These are phyloP conservation scores for Chaetomiaceae sp. DNA, from an alignment of 2,329 filamentous ascomycete species.

Conservation along the genomic window DNA sequence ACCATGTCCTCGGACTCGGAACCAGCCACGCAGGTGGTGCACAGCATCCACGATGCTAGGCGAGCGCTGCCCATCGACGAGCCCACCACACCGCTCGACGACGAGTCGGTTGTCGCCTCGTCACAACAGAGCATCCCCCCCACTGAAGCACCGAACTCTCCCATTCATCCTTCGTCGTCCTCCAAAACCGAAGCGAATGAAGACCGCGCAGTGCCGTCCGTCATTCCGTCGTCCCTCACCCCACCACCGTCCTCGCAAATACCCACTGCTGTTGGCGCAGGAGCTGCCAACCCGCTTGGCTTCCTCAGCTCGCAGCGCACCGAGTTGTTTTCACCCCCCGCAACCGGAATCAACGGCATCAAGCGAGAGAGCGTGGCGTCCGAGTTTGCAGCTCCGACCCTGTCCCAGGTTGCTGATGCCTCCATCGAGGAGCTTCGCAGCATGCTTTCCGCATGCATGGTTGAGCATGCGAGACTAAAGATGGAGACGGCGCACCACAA, in stretches of 20 bases:
- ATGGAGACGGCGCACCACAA: slow-evolving; percentile 87
- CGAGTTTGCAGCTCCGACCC: slow-evolving; percentile 43
- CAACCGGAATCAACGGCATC: slow-evolving; percentile 36
- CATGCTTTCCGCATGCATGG: slow-evolving; percentile 50
- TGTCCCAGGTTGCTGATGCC: slow-evolving; percentile 46
- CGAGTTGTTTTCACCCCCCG: slow-evolving; percentile 48
- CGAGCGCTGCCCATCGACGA: slow-evolving; percentile 26
- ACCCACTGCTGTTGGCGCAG: slow-evolving; percentile 28
- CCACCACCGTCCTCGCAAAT: slow-evolving; percentile 52
- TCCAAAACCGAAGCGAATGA: slow-evolving; percentile 48
- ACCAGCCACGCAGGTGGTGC: slow-evolving; percentile 29
- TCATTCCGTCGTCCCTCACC: slow-evolving; percentile 53
- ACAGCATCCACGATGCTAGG: slow-evolving; percentile 24
- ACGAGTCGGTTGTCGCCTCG: slow-evolving; percentile 26
- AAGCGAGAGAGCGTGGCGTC: slow-evolving; percentile 27
- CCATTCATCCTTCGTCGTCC: slow-evolving; percentile 42
- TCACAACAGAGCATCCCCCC: slow-evolving; percentile 53
- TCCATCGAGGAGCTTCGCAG: slow-evolving; percentile 49
- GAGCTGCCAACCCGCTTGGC: slow-evolving; percentile 25
- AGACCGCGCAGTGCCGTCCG: slow-evolving; percentile 36
- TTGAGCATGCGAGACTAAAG: slow-evolving; percentile 57
- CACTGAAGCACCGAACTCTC: slow-evolving; percentile 50
- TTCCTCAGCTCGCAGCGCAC: slow-evolving; percentile 41
- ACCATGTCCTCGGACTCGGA: slow-evolving; percentile 30
- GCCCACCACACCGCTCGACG: slow-evolving; percentile 29